Evolutionary conservation across 2,329 filamentous ascomycete genomes (phyloP).

Genomic region (Chrysoporthe cubensis): DNA sequence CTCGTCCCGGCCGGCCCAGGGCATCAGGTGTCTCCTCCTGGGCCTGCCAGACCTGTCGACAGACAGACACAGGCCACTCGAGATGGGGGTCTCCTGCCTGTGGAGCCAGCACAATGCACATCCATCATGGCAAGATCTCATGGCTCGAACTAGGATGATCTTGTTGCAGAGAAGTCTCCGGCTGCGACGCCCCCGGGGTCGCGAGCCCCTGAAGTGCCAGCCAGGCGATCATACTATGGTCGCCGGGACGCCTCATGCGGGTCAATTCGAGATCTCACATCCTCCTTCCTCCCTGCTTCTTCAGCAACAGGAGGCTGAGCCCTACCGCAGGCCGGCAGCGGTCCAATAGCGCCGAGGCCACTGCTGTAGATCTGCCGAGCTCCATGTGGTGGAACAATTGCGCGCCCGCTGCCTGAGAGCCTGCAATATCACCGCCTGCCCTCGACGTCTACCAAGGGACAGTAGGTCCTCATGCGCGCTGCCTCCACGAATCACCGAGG

Average conservation of each 20-base stretch:
- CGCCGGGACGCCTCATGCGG: not conserved
- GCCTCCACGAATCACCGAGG: constrained; percentile 6
- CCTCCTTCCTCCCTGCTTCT: not conserved
- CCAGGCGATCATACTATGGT: not conserved
- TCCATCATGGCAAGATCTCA: constrained; percentile 10
- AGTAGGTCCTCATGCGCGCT: not conserved
- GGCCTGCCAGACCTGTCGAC: not conserved
- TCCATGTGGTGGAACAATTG: constrained; percentile 29
- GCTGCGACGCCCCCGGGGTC: not conserved
- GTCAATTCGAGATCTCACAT: constrained; percentile 1
- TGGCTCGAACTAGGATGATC: not conserved
- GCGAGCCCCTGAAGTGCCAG: not conserved
- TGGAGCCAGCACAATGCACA: constrained; percentile 2
- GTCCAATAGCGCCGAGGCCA: constrained; percentile 15
- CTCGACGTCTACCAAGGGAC: not conserved
- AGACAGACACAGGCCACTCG: constrained; percentile 3
- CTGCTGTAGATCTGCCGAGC: constrained; percentile 24
- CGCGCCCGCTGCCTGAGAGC: constrained; percentile 3
- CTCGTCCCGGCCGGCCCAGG: not conserved
- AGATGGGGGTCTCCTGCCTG: not conserved
- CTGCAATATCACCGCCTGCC: constrained; percentile 3
- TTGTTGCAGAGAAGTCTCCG: not conserved
- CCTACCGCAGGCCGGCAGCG: not conserved
- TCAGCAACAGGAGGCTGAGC: constrained; percentile 10
- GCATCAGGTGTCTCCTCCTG: not conserved